Conservation (phyloP, 345 rosid genomes). For the Viola odorata region DNA sequence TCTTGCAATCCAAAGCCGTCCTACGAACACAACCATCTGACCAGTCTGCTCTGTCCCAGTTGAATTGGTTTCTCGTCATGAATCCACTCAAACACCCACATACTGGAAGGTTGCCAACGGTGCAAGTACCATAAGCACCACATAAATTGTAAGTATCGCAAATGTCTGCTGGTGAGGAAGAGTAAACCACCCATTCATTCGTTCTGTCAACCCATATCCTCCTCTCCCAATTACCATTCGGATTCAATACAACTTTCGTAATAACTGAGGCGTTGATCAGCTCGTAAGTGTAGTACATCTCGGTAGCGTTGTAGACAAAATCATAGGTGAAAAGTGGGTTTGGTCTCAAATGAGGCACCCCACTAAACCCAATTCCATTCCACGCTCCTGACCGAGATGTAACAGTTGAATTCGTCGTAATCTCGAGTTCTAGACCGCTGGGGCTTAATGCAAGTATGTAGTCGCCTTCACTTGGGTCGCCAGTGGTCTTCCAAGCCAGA, state of each 20-base stretch:
- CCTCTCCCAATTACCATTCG: background rate
- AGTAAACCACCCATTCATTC: background rate
- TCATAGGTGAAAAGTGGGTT: background rate
- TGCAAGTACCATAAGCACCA: slow-evolving; percentile 7
- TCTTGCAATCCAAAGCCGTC: slow-evolving; percentile 6
- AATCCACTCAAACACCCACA: slow-evolving; percentile 7
- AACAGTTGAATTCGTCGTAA: background rate
- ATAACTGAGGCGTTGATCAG: background rate
- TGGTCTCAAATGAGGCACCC: slow-evolving; percentile 2
- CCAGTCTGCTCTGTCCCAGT: slow-evolving; percentile 3
- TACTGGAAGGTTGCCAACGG: background rate
- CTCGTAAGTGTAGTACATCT: slow-evolving; percentile 5
- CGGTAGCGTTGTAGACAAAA: background rate
- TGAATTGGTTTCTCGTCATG: background rate
- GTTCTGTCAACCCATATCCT: slow-evolving; percentile 1
- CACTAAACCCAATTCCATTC: background rate
- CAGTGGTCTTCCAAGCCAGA: no score
- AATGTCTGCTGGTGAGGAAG: background rate
- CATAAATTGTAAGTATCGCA: slow-evolving; percentile 6
- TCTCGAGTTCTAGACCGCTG: background rate
- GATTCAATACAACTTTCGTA: background rate
- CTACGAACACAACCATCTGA: slow-evolving; percentile 2
- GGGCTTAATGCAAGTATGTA: background rate
- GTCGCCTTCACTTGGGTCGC: background rate
- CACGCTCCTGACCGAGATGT: slow-evolving; percentile 2